Percentiles rank a stretch among this genome's conserved stretches.
Conservation (phyloP, 192 early-diverging fungal species). For the Umbelopsis sp. region DNA sequence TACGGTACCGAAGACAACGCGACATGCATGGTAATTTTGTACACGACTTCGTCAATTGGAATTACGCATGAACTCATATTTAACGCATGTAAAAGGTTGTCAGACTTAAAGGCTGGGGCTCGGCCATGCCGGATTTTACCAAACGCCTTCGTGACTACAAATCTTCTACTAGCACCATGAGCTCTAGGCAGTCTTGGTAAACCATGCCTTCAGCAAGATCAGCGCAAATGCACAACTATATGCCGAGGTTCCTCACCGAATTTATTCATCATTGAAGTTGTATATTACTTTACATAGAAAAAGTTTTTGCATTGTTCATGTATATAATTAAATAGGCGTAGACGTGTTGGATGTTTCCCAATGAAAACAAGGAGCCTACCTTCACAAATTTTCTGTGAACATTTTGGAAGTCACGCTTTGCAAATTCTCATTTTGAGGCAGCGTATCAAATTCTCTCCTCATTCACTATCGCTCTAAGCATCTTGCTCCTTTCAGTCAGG, state of each 20-base stretch:
- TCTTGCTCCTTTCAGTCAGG: neutral
- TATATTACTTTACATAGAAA: no score
- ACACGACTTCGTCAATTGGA: neutral
- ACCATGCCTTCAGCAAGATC: neutral
- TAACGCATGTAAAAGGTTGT: constrained; percentile 52
- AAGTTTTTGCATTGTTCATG: no score
- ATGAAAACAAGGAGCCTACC: neutral
- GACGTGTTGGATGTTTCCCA: neutral
- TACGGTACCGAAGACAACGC: constrained; percentile 73
- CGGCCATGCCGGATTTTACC: constrained; percentile 67
- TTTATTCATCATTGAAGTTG: no score
- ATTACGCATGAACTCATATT: neutral
- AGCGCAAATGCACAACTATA: no score
- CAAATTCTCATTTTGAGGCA: neutral
- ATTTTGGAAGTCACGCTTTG: constrained; percentile 21
- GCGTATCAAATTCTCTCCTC: neutral
- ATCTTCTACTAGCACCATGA: constrained; percentile 52
- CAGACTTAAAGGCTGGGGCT: constrained; percentile 71
- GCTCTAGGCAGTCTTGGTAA: constrained; percentile 41
- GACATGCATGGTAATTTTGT: constrained; percentile 55
- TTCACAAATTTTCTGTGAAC: neutral
- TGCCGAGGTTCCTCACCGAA: no score
- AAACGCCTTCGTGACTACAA: constrained; percentile 61
- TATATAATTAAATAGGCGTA: no score
- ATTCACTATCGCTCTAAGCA: constrained; percentile 1